A percentile compares a stretch with the other conserved stretches of the same genome.
phyloP scores from a whole-genome alignment of 164 flowering plant species.

The Brasenia schreberi region DNA sequence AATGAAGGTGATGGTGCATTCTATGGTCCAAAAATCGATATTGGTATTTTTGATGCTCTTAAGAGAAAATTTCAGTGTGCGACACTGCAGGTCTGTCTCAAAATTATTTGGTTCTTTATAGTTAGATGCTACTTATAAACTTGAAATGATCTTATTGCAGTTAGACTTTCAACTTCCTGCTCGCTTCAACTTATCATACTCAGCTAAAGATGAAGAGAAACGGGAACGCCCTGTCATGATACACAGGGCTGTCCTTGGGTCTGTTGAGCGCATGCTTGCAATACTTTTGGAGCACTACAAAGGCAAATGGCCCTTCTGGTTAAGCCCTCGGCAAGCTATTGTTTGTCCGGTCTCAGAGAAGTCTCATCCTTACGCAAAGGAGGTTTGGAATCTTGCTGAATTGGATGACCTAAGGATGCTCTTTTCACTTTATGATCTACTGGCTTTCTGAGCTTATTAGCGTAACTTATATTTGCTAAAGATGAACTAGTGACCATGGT shows the following conservation, averaged over 20 bases:
- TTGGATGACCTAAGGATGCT: neutral
- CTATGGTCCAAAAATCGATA: constrained; percentile 98
- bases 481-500: no score
- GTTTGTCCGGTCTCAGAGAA: constrained; percentile 93
- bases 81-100: constrained; percentile 63
- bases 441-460: neutral
- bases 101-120: neutral
- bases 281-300: constrained; percentile 93
- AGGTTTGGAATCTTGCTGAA: constrained; percentile 24
- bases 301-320: constrained; percentile 99
- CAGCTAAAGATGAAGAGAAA: constrained; percentile 94
- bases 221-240: constrained; percentile 93
- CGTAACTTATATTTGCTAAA: no score
- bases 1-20: constrained; percentile 99
- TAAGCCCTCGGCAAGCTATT: constrained; percentile 98
- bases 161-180: constrained; percentile 92
- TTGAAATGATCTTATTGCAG: constrained; percentile 30
- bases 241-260: constrained; percentile 92
- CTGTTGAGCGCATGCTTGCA: constrained; percentile 98
- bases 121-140: neutral
- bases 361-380: constrained; percentile 59
- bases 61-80: constrained; percentile 98
- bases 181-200: constrained; percentile 74
- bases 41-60: constrained; percentile 88
- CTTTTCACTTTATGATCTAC: neutral